Evolutionary conservation across 2,329 filamentous ascomycete species (phyloP).

Genomic region (Leptographium procerum): DNA sequence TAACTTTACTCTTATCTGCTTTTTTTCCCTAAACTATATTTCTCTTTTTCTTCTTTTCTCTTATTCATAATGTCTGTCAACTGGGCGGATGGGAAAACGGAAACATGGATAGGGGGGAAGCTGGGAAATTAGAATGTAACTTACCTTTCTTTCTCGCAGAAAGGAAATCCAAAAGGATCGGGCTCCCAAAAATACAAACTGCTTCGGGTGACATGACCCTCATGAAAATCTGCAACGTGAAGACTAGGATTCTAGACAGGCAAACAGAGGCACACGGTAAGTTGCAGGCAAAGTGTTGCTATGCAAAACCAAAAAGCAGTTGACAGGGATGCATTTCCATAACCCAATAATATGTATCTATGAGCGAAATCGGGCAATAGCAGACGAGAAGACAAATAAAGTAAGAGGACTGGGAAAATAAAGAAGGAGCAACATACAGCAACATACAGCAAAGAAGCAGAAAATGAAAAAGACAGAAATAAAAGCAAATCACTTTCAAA

Average conservation of each 20-base stretch:
- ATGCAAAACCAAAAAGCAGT: background rate
- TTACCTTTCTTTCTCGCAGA: background rate
- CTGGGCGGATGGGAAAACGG: conserved; percentile 1
- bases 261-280: background rate
- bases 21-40: background rate
- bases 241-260: background rate
- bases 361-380: background rate
- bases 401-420: background rate
- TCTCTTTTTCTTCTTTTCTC: background rate
- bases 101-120: background rate
- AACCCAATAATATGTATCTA: background rate
- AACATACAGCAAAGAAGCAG: too few relatives aligned
- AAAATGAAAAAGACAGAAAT: too few relatives aligned
- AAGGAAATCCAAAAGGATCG: background rate
- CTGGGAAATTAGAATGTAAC: conserved; percentile 1
- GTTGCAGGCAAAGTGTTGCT: background rate
- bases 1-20: too few relatives aligned
- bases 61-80: background rate
- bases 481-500: too few relatives aligned
- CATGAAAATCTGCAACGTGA: too few relatives aligned
- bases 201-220: too few relatives aligned
- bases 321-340: background rate
- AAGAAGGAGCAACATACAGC: background rate
- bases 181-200: background rate
- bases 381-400: background rate